These are phyloP conservation scores for Cymbidium sinense DNA, from an alignment of 106 monocot genomes.

Conservation along the genomic window DNA sequence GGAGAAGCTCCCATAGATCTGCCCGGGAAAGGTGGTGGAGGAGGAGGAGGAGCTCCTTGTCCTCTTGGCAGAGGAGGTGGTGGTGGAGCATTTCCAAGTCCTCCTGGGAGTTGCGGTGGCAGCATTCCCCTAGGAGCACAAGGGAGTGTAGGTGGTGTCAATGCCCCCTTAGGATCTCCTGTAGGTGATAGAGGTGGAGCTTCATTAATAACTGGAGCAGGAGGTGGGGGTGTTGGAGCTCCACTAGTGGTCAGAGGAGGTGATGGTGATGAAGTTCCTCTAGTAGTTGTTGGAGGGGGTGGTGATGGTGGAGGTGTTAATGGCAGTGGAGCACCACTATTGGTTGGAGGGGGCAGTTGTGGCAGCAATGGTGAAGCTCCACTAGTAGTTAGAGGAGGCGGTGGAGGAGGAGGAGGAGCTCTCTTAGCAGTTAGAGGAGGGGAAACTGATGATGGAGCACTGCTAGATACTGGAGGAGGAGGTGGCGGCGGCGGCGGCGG, in stretches of 20 bases:
- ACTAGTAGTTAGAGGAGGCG: neutral
- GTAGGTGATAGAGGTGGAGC: neutral
- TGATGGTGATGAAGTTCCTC: neutral
- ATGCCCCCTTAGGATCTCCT: neutral
- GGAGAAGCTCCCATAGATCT: constrained; percentile 14
- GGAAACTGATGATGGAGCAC: neutral
- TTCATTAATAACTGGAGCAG: too few species aligned
- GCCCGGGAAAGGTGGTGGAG: neutral
- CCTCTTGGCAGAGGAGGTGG: neutral
- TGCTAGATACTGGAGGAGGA: neutral
- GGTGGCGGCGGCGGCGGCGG: constrained; percentile 10
- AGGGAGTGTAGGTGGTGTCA: constrained; percentile 3
- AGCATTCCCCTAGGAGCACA: too few species aligned
- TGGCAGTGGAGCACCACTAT: neutral
- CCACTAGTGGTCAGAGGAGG: too few species aligned
- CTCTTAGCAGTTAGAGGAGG: too few species aligned
- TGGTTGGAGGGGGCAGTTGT: neutral
- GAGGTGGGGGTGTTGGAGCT: too few species aligned
- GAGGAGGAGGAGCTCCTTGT: neutral
- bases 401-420: too few species aligned
- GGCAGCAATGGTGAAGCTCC: neutral
- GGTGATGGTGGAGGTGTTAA: too few species aligned
- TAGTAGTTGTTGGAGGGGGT: neutral
- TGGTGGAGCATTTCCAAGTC: too few species aligned
- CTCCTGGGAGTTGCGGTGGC: too few species aligned